Percentiles rank a stretch among this genome's conserved stretches.
These are phyloP conservation scores for Penicillium thymicola DNA, from an alignment of 2,329 filamentous ascomycete genomes.

Conservation along the genomic window DNA sequence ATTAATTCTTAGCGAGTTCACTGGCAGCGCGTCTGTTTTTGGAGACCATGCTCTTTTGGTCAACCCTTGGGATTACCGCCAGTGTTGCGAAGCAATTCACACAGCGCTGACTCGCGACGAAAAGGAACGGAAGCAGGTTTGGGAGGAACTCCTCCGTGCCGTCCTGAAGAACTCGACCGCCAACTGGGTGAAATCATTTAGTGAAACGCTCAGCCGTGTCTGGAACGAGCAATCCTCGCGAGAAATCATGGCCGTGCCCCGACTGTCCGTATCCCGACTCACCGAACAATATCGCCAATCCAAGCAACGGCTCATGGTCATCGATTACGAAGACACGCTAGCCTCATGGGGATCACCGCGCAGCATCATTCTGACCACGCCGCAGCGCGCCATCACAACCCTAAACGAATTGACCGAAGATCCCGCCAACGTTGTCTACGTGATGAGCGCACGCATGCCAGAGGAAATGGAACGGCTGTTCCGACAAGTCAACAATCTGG, in stretches of 20 bases:
- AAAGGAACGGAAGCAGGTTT: constrained; percentile 70
- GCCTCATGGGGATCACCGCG: constrained; percentile 82
- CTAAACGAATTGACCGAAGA: constrained; percentile 79
- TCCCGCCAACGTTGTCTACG: constrained; percentile 78
- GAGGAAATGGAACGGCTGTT: constrained; percentile 87
- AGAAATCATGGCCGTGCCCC: constrained; percentile 81
- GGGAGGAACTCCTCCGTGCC: constrained; percentile 68
- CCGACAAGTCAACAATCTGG: constrained; percentile 75
- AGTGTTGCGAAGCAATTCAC: constrained; percentile 82
- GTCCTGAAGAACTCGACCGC: constrained; percentile 79
- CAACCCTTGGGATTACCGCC: constrained; percentile 92
- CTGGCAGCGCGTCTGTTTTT: constrained; percentile 84
- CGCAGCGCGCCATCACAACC: constrained; percentile 78
- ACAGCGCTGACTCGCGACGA: constrained; percentile 75
- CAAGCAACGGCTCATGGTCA: constrained; percentile 72
- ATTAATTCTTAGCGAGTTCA: constrained; percentile 91
- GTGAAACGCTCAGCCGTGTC: constrained; percentile 66
- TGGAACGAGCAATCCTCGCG: constrained; percentile 82
- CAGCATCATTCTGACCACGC: constrained; percentile 80
- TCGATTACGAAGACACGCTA: constrained; percentile 92
- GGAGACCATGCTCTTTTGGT: constrained; percentile 75
- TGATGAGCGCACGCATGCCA: constrained; percentile 86
- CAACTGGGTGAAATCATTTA: constrained; percentile 79
- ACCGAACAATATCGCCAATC: constrained; percentile 64
- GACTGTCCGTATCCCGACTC: constrained; percentile 68